Conservation (phyloP, 208 protist species). For the Leishmania tropica region DNA sequence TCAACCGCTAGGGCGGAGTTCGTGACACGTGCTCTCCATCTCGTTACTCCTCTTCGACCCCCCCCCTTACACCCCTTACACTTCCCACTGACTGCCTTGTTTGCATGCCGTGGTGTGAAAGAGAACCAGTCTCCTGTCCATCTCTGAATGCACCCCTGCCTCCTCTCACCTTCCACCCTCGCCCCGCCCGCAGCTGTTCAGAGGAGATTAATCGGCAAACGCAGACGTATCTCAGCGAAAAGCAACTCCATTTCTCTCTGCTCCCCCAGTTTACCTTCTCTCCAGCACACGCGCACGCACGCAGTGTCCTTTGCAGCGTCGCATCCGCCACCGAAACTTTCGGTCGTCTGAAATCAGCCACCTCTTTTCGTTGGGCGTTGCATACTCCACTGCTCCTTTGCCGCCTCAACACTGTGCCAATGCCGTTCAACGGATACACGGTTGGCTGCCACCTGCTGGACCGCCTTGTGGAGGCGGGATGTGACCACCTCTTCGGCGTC, state of each 20-base stretch:
- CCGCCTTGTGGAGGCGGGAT: slow-evolving; percentile 46
- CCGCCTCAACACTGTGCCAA: not conserved
- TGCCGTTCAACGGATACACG: slow-evolving; percentile 58
- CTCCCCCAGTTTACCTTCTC: not conserved
- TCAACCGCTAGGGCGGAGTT: too few relatives aligned
- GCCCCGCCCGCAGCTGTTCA: not conserved
- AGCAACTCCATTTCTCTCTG: not conserved
- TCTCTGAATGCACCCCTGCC: too few relatives aligned
- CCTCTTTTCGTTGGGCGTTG: not conserved
- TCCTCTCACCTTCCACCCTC: not conserved
- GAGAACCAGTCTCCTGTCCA: too few relatives aligned
- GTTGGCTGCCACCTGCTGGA: slow-evolving; percentile 63
- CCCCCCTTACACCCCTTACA: too few relatives aligned
- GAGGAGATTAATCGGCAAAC: not conserved
- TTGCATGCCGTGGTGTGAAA: too few relatives aligned
- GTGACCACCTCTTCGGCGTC: slow-evolving; percentile 59
- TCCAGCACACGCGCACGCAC: not conserved
- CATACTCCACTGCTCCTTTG: not conserved
- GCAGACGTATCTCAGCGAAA: not conserved
- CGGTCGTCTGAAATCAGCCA: not conserved
- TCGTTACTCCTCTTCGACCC: too few relatives aligned
- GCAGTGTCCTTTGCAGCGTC: not conserved
- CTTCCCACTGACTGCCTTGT: too few relatives aligned
- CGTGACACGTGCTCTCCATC: too few relatives aligned
- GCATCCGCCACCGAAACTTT: not conserved